These are phyloP conservation scores for Sphagnum tenellum DNA, from an alignment of 225 moss, liverwort and hornwort species.

Conservation along the genomic window DNA sequence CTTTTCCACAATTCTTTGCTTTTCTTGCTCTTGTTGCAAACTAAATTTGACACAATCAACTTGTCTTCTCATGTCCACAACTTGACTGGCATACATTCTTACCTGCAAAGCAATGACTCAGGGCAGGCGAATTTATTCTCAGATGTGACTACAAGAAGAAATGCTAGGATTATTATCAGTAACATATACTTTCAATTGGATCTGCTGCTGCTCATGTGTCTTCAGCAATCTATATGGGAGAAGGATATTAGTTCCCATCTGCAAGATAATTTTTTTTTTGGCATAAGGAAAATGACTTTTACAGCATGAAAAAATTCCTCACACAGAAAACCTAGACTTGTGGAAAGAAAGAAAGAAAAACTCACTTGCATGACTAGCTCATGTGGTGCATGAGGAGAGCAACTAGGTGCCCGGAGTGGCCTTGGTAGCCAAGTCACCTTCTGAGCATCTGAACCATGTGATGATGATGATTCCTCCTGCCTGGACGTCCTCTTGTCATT, in stretches of 20 bases:
- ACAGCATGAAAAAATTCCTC: neutral
- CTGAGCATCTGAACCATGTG: constrained; percentile 1
- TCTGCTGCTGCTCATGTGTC: neutral
- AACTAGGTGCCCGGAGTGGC: neutral
- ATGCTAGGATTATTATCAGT: no score
- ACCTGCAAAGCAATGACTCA: neutral
- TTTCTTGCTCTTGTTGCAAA: constrained; percentile 4
- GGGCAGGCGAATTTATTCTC: no score
- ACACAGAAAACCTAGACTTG: neutral
- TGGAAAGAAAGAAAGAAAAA: neutral
- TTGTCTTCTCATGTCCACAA: neutral
- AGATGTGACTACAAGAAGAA: no score
- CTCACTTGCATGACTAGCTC: constrained; percentile 3
- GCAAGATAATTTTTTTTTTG: no score
- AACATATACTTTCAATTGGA: neutral
- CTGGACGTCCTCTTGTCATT: neutral
- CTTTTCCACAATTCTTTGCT: constrained; percentile 2
- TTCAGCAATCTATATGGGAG: neutral
- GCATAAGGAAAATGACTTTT: no score
- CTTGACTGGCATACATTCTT: neutral
- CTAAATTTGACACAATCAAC: neutral
- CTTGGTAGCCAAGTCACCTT: neutral
- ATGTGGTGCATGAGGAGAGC: neutral
- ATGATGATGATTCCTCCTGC: neutral
- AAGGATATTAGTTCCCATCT: no score